Base-by-base conservation (phyloP, 2,329 filamentous ascomycete species). In the Alternaria sp. region DNA sequence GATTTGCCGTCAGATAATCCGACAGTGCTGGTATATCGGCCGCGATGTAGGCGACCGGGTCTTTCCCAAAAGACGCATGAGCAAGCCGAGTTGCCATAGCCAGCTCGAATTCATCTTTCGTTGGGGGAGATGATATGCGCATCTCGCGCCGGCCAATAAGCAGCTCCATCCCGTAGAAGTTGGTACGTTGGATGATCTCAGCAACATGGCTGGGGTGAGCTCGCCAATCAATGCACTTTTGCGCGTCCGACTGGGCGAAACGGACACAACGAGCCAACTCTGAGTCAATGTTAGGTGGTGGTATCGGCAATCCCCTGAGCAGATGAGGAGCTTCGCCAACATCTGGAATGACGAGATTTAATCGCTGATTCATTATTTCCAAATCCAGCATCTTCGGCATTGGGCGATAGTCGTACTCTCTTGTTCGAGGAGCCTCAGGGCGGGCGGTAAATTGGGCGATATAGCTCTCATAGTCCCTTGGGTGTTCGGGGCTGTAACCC, bases 261-360 rank as follows among this genome's bases (percentile, higher is more conserved):
- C 60, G 56, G 24, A 60, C 39, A 39, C 52, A 60, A 21, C 56
- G 56, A 17, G 50, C 36, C 7, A 54, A 26, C n/a, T 56, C 28
- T 3, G 56, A 51, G 17, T 29, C 7, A 9, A 36, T 44, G 6
- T 42, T 17, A 0, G 26, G n/a, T 28, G 44, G 42, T 7, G 51
- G 39, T 33, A 13, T 24, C 11, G 37, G 8, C 26, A 52, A n/a
- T 1, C 24, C 34, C 9, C 49, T 26, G 21, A 48, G 21, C 1
- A 48, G 49, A 1, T 14, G 21, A 10, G 28, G 34, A 4, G 26
- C 29, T 28, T 36, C 28, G 5, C 23, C 33, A 3, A 23, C 10
- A 24, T 13, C 11, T 14, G 24, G 28, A 7, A 42, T 4, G 5
- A 50, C 13, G 7, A 17, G n/a, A 21, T 40, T 39, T 24, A 58